phyloP scores from a whole-genome alignment of 352 stramenopile genomes.

The Globisporangium perplexum region DNA sequence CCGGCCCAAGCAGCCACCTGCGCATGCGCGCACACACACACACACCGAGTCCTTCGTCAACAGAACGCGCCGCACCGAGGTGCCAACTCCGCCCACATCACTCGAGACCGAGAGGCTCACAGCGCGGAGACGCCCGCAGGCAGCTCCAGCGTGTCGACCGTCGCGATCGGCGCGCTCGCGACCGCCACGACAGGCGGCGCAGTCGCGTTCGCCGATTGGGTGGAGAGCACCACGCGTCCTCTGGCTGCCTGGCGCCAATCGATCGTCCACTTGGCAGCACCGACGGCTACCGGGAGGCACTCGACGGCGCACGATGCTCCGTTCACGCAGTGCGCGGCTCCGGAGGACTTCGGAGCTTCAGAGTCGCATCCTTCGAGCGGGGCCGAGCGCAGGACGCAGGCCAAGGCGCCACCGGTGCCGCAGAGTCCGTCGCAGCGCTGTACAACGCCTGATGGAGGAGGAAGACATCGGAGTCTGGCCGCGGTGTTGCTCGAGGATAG shows the following conservation, averaged over 20 bases:
- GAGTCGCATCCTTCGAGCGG: not conserved
- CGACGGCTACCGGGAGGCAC: not conserved
- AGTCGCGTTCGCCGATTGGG: not conserved
- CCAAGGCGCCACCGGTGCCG: not conserved
- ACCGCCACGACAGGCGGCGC: not conserved
- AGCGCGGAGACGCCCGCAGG: not conserved
- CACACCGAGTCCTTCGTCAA: no score
- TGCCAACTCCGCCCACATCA: no score
- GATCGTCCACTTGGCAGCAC: not conserved
- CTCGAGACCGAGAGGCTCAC: not conserved
- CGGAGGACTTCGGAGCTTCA: not conserved
- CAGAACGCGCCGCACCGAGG: no score
- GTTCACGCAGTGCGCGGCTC: not conserved
- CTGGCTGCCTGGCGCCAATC: not conserved
- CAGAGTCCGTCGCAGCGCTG: not conserved
- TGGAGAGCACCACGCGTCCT: not conserved
- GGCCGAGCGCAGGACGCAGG: not conserved
- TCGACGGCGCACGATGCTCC: not conserved
- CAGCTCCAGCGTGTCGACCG: not conserved
- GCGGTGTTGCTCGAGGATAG: no score
- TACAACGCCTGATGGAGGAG: no score
- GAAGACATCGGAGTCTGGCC: no score
- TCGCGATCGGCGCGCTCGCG: not conserved
- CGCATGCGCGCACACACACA: not conserved
- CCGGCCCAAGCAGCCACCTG: not conserved